Evolutionary conservation across 2,329 filamentous ascomycete genomes (phyloP).

Genomic region (Aureobasidium sp.): DNA sequence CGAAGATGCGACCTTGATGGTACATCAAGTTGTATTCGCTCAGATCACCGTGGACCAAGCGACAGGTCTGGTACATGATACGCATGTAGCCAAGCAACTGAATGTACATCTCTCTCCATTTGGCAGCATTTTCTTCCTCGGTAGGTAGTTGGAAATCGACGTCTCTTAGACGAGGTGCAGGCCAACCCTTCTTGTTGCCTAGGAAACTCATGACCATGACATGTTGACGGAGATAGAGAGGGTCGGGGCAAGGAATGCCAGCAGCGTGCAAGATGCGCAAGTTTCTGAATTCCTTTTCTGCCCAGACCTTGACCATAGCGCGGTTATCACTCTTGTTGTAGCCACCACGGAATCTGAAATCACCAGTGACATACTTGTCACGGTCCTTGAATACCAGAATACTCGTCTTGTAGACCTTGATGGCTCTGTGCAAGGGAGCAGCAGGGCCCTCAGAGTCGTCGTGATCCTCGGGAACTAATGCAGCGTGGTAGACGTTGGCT

Average conservation of each 20-base stretch:
- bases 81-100: constrained; percentile 86
- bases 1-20: constrained; percentile 71
- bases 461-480: constrained; percentile 52
- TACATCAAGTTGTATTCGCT: constrained; percentile 98
- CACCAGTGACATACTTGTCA: constrained; percentile 90
- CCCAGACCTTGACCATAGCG: constrained; percentile 98
- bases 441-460: constrained; percentile 40
- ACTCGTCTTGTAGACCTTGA: constrained; percentile 98
- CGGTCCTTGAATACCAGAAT: constrained; percentile 98
- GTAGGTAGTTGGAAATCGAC: constrained; percentile 57
- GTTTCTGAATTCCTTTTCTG: constrained; percentile 97
- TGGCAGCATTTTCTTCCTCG: constrained; percentile 52
- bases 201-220: constrained; percentile 93
- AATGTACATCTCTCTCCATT: constrained; percentile 73
- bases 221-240: constrained; percentile 82
- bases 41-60: constrained; percentile 88
- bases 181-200: constrained; percentile 77
- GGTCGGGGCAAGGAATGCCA: constrained; percentile 85
- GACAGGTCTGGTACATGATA: constrained; percentile 84
- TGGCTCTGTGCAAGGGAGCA: constrained; percentile 65
- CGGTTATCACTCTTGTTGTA: constrained; percentile 93
- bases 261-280: constrained; percentile 74
- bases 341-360: constrained; percentile 83
- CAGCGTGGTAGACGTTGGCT: constrained; percentile 92
- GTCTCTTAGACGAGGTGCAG: constrained; percentile 83